Percentiles rank a stretch among this genome's conserved stretches.
These are phyloP conservation scores for Phytophthora tentaculata DNA, from an alignment of 352 stramenopile species.

Conservation along the genomic window DNA sequence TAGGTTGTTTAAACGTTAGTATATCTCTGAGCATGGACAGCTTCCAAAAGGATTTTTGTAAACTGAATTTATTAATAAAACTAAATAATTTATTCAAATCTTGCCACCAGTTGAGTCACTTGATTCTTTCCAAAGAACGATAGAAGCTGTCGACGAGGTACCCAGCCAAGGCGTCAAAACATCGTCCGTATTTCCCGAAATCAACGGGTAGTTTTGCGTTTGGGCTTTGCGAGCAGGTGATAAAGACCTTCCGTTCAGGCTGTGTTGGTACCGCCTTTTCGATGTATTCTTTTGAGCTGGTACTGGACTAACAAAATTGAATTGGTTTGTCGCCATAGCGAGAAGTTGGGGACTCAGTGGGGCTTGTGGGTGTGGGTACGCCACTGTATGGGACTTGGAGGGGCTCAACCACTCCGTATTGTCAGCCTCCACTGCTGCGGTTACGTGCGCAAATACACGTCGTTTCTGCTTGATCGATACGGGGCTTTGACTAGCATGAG, in stretches of 20 bases:
- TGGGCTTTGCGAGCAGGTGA: conserved; percentile 18
- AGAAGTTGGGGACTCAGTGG: conserved; percentile 36
- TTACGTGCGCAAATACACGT: conserved; percentile 48
- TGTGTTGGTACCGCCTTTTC: conserved; percentile 26
- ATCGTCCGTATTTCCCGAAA: conserved; percentile 18
- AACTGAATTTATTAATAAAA: no score
- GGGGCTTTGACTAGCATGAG: conserved; percentile 11
- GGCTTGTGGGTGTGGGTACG: conserved; percentile 7
- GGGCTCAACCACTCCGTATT: conserved; percentile 19
- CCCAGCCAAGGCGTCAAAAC: conserved; percentile 15
- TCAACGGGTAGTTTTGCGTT: conserved; percentile 12
- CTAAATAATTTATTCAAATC: no score
- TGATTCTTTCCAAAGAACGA: conserved; percentile 10
- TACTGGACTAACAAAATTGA: conserved; percentile 43
- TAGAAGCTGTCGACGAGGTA: conserved; percentile 21
- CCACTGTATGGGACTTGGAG: conserved; percentile 4
- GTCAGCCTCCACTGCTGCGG: conserved; percentile 29
- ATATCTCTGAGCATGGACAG: no score
- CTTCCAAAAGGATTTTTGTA: no score
- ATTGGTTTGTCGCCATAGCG: conserved; percentile 48
- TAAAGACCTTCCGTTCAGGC: not conserved
- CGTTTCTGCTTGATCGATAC: conserved; percentile 62
- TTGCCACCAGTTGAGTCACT: no score
- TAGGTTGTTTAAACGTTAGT: no score
- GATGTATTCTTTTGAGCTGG: conserved; percentile 19